Evolutionary conservation across 2,329 filamentous ascomycete genomes (phyloP).

Genomic region (Hirsutella thompsonii): DNA sequence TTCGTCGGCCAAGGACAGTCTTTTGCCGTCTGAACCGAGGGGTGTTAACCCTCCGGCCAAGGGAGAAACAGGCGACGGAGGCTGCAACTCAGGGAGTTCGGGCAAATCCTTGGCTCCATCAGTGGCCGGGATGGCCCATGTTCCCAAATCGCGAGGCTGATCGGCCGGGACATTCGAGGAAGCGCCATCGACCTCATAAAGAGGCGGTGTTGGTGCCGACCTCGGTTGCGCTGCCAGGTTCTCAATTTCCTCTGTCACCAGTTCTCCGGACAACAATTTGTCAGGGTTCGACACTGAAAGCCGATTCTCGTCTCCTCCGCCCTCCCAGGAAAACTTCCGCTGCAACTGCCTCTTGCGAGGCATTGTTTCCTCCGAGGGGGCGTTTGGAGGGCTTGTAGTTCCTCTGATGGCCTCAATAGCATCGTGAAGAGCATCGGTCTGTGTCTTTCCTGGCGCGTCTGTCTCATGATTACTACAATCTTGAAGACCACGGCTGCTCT

Average conservation of each 20-base stretch:
- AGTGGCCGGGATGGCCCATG: not conserved
- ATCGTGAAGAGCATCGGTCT: not conserved
- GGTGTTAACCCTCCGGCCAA: conserved; percentile 16
- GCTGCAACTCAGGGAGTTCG: conserved; percentile 9
- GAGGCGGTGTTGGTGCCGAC: conserved; percentile 1
- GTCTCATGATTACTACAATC: conserved; percentile 60
- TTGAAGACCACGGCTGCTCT: conserved; percentile 50
- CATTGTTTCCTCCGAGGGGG: not conserved
- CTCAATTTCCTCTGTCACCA: not conserved
- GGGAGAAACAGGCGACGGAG: conserved; percentile 30
- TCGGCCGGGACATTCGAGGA: not conserved
- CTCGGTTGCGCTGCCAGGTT: not conserved
- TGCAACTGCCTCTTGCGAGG: conserved; percentile 5
- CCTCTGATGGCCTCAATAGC: not conserved
- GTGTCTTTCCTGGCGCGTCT: conserved; percentile 15
- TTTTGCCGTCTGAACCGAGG: conserved; percentile 11
- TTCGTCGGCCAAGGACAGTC: conserved; percentile 31
- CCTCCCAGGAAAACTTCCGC: conserved; percentile 26
- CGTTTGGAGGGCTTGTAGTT: not conserved
- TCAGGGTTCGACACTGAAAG: not conserved
- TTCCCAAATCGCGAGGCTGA: not conserved
- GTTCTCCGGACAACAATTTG: not conserved
- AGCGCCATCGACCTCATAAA: too few species aligned
- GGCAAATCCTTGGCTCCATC: conserved; percentile 5
- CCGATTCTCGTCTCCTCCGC: conserved; percentile 6